Percentiles rank a stretch among this genome's conserved stretches.
These are phyloP conservation scores for Phyllosticta citribraziliensis DNA, from an alignment of 2,329 filamentous ascomycete species.

Conservation along the genomic window DNA sequence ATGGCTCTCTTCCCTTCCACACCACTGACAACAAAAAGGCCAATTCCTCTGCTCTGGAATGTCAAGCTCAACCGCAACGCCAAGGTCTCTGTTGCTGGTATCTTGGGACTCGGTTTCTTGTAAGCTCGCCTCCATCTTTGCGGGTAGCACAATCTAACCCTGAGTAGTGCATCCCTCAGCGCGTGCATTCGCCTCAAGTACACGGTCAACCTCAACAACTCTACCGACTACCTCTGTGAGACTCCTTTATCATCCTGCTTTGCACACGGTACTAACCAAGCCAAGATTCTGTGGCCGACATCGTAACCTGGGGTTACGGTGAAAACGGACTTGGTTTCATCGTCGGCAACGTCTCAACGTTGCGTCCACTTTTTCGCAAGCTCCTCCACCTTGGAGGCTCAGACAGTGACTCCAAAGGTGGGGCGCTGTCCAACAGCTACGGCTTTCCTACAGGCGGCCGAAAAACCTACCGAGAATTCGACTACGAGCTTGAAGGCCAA, in stretches of 20 bases:
- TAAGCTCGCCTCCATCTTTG: background rate
- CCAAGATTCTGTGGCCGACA: slow-evolving; percentile 21
- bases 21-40: slow-evolving; percentile 12
- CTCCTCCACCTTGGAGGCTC: slow-evolving; percentile 15
- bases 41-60: slow-evolving; percentile 18
- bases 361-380: slow-evolving; percentile 24
- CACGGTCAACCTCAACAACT: slow-evolving; percentile 24
- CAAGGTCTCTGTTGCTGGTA: slow-evolving; percentile 18
- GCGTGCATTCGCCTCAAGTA: slow-evolving; percentile 27
- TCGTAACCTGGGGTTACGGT: slow-evolving; percentile 29
- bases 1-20: background rate
- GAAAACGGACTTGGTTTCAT: slow-evolving; percentile 28
- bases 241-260: background rate
- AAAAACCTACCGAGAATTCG: slow-evolving; percentile 6
- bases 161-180: slow-evolving; percentile 18
- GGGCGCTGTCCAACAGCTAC: background rate
- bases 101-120: slow-evolving; percentile 19
- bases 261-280: background rate
- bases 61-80: slow-evolving; percentile 19
- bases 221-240: slow-evolving; percentile 22
- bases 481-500: slow-evolving; percentile 7
- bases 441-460: slow-evolving; percentile 3
- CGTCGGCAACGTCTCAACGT: slow-evolving; percentile 24
- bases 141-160: background rate
- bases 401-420: background rate